Evolutionary conservation across 495 filamentous ascomycete species (phyloP), one percentile per base, ranked within the genome.

Genomic region (Podospora conica): DNA sequence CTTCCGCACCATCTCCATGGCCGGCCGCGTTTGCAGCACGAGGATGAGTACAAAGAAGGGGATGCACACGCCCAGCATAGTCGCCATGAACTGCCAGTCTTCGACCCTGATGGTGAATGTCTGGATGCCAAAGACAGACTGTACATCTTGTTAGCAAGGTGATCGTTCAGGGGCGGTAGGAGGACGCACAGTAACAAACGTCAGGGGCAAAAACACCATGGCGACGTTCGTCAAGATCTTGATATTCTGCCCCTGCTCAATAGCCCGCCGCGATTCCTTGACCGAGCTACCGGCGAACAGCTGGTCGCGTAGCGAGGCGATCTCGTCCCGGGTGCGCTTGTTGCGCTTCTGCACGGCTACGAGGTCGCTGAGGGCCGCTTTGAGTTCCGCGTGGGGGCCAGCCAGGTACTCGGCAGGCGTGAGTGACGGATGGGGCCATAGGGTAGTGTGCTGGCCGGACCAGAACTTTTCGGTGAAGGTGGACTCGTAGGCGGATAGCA

Each of bases 401-500:
- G 69, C 61, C 60, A 76, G 63, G 5, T 59, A 60, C 3, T 66
- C 66, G 3, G 24, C n/a, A 1, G 67, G 63, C 21, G 68, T 58
- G 6, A 65, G 69, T 20, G 58, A 3, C 0, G 68, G 65, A 53
- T 65, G 68, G 0, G 74, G 70, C 73, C 71, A 85, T 1, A 85
- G 73, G 3, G 73, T 77, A 23, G 74, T 75, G 64, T 81, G 77
- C 18, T 71, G 71, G 11, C 84, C 84, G 27, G 77, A 71, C 83
- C 82, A 86, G 54, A 86, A 79, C 1, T 80, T 75, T 1, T 79
- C 75, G 1, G 77, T 84, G 67, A 86, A 86, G 8, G 77, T 80
- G 23, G 77, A 72, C 55, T 76, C 67, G 70, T 82, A 85, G 25
- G 82, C 75, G 48, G 76, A 69, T 9, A 82, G 74, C 73, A 85